Percentiles rank a stretch among this genome's conserved stretches.
Evolutionary conservation across 2,329 filamentous ascomycete species (phyloP).

Genomic region (Cladophialophora bantiana): DNA sequence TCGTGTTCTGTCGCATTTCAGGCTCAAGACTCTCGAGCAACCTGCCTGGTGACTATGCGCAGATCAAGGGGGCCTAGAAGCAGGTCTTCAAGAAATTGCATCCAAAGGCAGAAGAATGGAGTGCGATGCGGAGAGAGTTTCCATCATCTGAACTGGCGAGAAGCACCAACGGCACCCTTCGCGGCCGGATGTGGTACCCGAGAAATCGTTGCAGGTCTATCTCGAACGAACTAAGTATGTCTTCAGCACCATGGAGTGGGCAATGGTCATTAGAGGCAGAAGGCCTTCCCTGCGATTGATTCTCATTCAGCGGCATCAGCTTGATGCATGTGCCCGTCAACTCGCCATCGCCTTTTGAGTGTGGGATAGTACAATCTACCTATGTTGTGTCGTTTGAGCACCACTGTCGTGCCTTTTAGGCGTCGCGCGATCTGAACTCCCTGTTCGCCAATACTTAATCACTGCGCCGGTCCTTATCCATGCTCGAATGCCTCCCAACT

Average conservation of each 20-base stretch:
- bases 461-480: neutral
- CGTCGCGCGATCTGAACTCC: neutral
- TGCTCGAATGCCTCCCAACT: neutral
- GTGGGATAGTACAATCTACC: neutral
- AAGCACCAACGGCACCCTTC: too few species aligned
- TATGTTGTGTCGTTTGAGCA: neutral
- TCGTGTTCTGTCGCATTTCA: neutral
- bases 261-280: neutral
- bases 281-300: neutral
- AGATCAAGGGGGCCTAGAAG: neutral
- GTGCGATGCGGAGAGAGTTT: too few species aligned
- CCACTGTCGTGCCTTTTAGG: neutral
- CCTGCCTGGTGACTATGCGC: neutral
- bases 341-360: neutral
- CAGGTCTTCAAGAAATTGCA: too few species aligned
- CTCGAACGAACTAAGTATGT: too few species aligned
- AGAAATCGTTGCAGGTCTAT: neutral
- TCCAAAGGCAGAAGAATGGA: too few species aligned
- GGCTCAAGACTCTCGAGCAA: neutral
- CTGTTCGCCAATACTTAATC: neutral
- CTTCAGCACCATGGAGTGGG: neutral
- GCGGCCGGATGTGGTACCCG: neutral
- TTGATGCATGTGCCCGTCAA: neutral
- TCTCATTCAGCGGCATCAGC: neutral
- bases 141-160: too few species aligned